Evolutionary conservation across 257 asterid species (phyloP).

Genomic region (Hygrophila difformis): DNA sequence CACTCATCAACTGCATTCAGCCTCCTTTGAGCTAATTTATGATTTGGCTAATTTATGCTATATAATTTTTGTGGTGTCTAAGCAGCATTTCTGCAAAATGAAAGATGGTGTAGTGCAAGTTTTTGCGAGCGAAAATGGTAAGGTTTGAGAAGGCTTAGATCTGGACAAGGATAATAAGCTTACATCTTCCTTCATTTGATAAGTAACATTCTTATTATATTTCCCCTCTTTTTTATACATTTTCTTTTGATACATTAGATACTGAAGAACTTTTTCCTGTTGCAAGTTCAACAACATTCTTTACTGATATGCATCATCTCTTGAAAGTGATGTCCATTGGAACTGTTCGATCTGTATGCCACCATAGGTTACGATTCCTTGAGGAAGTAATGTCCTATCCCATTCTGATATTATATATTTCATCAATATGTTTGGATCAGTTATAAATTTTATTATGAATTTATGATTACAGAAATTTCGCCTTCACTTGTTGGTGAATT

Average conservation of each 20-base stretch:
- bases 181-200: slow-evolving; percentile 6
- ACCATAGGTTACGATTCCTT: slow-evolving; percentile 86
- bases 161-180: slow-evolving; percentile 3
- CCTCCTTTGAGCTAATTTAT: slow-evolving; percentile 13
- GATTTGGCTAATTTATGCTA: background rate
- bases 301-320: slow-evolving; percentile 89
- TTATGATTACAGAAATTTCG: slow-evolving; percentile 68
- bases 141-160: slow-evolving; percentile 19
- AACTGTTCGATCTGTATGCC: slow-evolving; percentile 78
- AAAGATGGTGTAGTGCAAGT: slow-evolving; percentile 96
- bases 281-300: slow-evolving; percentile 87
- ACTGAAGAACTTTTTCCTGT: slow-evolving; percentile 78
- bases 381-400: slow-evolving; percentile 51
- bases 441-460: background rate
- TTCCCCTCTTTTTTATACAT: slow-evolving; percentile 14
- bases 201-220: slow-evolving; percentile 14
- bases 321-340: slow-evolving; percentile 94
- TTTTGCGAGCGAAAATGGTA: slow-evolving; percentile 75
- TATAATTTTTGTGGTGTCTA: slow-evolving; percentile 2
- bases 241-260: no score
- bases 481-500: slow-evolving; percentile 96
- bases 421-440: background rate
- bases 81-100: slow-evolving; percentile 90
- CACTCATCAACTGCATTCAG: slow-evolving; percentile 22
- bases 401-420: slow-evolving; percentile 1